A percentile compares a stretch with the other conserved stretches of the same genome.
Evolutionary conservation across 306 rosid genomes (phyloP).

Genomic region (Glycine soja): DNA sequence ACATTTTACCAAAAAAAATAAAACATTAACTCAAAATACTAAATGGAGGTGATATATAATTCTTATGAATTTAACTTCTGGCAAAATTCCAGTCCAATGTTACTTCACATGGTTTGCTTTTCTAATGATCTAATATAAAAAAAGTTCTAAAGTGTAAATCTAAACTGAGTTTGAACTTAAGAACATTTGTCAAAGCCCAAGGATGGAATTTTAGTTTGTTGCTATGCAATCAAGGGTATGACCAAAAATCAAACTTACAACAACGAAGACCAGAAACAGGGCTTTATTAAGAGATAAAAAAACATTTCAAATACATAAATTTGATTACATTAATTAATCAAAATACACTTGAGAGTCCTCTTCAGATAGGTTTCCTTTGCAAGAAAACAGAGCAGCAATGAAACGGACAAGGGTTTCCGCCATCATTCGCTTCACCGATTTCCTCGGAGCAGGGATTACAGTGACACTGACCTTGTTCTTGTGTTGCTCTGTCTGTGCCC

Average conservation of each 20-base stretch:
- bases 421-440: constrained; percentile 7
- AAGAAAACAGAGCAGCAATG: neutral
- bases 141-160: neutral
- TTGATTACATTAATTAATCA: neutral
- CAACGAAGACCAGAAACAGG: neutral
- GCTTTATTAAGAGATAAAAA: neutral
- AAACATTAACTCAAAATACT: too few relatives aligned
- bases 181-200: neutral
- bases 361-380: neutral
- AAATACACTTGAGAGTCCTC: neutral
- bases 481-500: neutral
- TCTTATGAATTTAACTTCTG: too few relatives aligned
- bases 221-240: neutral
- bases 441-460: constrained; percentile 23
- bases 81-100: too few relatives aligned
- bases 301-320: neutral
- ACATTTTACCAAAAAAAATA: too few relatives aligned
- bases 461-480: neutral
- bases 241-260: neutral
- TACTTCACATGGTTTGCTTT: too few relatives aligned
- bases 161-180: neutral
- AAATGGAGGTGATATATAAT: too few relatives aligned
- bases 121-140: too few relatives aligned
- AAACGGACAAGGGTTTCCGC: neutral
- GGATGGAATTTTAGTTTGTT: neutral